Evolutionary conservation across 2,329 filamentous ascomycete genomes (phyloP), one percentile per base, ranked within the genome.

Genomic region (Sporothrix dimorphospora): DNA sequence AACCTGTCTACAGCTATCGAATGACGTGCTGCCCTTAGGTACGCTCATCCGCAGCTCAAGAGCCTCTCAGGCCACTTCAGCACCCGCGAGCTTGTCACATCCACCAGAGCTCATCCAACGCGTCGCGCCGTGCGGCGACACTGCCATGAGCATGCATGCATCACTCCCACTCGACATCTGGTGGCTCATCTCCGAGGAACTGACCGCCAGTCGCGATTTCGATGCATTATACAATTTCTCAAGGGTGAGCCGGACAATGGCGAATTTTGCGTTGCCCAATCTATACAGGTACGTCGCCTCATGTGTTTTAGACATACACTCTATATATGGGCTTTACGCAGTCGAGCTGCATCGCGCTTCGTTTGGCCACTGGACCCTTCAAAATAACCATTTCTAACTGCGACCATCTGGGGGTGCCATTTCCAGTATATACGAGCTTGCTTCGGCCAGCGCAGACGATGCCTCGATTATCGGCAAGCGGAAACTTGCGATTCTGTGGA

Each of bases 401-500:
- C 47, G 47, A 19, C 19, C 47, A n/a, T 47, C 47, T 49, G 19
- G 7, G 47, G 47, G 0, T n/a, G 16, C 8, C 19, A 4, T 38
- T 12, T 14, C 9, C 27, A 87, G 85, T 74, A 82, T 85, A 67
- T 81, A 86, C 70, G 81, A 86, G 73, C 78, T 81, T n/a, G 83
- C 83, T 8, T 79, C 81, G 8, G 81, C 84, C 19, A 81, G 80
- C 74, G 81, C 79, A 49, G 81, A 83, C 61, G 83, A 85, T 79
- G 81, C 76, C 80, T 81, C 79, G 77, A 82, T 72, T 75, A 79
- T 74, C 27, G 78, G 78, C 68, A 78, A 78, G 73, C 73, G 84
- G 70, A 87, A 87, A 79, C 90, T 88, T 86, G 87, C 88, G 1
- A 84, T 87, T 7, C 79, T 92, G 66, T 94, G 91, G 91, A 86